These are phyloP conservation scores for Candida multigemmis DNA, from an alignment of 805 yeast genomes.

Conservation along the genomic window DNA sequence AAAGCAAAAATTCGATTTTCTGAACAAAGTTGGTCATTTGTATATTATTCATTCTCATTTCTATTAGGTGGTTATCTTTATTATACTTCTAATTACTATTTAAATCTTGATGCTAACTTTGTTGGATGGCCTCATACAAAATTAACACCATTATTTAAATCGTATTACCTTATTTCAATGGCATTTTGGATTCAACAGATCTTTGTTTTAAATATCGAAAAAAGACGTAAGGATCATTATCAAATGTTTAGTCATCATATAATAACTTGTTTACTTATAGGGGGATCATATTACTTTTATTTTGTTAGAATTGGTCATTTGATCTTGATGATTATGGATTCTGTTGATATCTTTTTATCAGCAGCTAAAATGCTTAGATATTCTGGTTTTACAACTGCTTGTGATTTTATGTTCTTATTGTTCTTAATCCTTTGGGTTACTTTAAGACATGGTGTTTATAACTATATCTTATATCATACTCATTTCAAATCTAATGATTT, in stretches of 20 bases:
- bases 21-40: conserved; percentile 76
- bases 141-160: conserved; percentile 45
- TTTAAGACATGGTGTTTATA: conserved; percentile 66
- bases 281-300: conserved; percentile 67
- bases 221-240: conserved; percentile 67
- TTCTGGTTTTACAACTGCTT: conserved; percentile 46
- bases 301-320: conserved; percentile 73
- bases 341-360: conserved; percentile 65
- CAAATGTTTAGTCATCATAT: conserved; percentile 90
- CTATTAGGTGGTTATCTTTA: conserved; percentile 50
- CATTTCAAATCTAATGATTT: conserved; percentile 25
- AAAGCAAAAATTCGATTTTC: conserved; percentile 63
- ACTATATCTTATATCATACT: conserved; percentile 56
- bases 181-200: conserved; percentile 78
- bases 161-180: conserved; percentile 64
- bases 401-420: conserved; percentile 61
- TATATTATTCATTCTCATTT: conserved; percentile 52
- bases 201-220: conserved; percentile 68
- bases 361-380: conserved; percentile 73
- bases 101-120: conserved; percentile 51
- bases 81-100: conserved; percentile 47
- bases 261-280: conserved; percentile 58
- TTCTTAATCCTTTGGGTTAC: conserved; percentile 65
- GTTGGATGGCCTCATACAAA: conserved; percentile 67
- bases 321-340: conserved; percentile 73